Evolutionary conservation across 495 filamentous ascomycete species (phyloP).

Genomic region (Xylona heveae): DNA sequence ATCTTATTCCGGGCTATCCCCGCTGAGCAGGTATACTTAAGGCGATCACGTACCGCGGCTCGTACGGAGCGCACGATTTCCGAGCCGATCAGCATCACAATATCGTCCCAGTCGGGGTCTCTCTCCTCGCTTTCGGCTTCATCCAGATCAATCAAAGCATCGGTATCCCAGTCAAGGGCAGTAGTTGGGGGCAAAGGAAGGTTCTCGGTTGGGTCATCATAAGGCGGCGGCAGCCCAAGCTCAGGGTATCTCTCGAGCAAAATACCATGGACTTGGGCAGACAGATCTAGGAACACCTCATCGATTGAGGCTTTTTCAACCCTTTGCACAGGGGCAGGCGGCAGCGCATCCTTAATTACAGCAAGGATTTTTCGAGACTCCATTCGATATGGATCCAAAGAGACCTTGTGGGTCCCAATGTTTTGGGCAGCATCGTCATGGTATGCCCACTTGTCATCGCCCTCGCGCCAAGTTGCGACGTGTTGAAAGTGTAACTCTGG

Average conservation of each 20-base stretch:
- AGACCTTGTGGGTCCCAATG: conserved; percentile 80
- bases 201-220: conserved; percentile 48
- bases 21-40: conserved; percentile 79
- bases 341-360: conserved; percentile 55
- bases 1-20: conserved; percentile 85
- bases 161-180: conserved; percentile 60
- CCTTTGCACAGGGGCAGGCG: conserved; percentile 33
- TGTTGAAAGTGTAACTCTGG: conserved; percentile 72
- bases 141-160: conserved; percentile 59
- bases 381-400: conserved; percentile 74
- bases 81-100: conserved; percentile 64
- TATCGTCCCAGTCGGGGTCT: conserved; percentile 91
- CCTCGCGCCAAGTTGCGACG: conserved; percentile 87
- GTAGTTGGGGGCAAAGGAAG: conserved; percentile 56
- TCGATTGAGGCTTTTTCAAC: conserved; percentile 85
- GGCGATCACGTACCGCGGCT: conserved; percentile 34
- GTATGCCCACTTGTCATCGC: conserved; percentile 80
- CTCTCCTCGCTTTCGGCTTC: conserved; percentile 49
- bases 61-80: conserved; percentile 73
- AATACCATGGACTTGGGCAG: conserved; percentile 53
- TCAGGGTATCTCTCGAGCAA: conserved; percentile 65
- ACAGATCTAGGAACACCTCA: conserved; percentile 86
- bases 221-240: conserved; percentile 35
- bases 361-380: conserved; percentile 68
- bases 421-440: conserved; percentile 50